Base-by-base conservation (phyloP, 73 alveolate genomes). In the Durusdinium trenchii region DNA sequence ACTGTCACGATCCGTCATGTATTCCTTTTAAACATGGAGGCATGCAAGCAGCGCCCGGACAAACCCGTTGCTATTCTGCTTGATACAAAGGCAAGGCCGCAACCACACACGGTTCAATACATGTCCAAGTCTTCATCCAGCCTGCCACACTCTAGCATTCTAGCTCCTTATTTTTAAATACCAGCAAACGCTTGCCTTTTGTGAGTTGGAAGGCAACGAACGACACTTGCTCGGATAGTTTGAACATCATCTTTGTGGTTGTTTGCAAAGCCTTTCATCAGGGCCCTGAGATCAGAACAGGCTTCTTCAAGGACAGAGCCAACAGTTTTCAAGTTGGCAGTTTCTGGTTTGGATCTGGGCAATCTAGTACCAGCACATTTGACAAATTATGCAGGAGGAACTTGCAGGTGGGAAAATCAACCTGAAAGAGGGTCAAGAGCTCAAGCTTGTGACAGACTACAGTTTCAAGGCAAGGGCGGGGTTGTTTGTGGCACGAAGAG, bases 231-330 rank as follows among this genome's bases (percentile, higher is more conserved):
- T n/a, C n/a, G 54, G 20, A 36, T 50, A 62, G 28, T 47, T 3
- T 52, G 73, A 38, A 30, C 83, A 47, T 30, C 45, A 78, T 67
- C 12, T 52, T 42, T 60, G 81, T 84, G 6, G n/a, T 14, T 38
- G 12, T 23, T 86, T 48, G 32, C 52, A 40, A 86, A 54, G 61
- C 45, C 47, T 42, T 28, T 86, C 54, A 54, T 86, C 69, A 99
- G 99, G 99, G 99, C 48, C 99, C 99, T 3, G 99, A 99, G 99
- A 99, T 99, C 99, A 86, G 99, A 93, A 99, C 99, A 9, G 99
- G 99, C 54, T 82, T 98, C 94, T 99, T 99, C 47, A 95, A 99
- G 87, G 99, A 99, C 61, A 91, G 99, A 79, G 35, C 76, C 38
- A 36, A 30, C 28, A 67, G 38, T 32, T 43, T 79, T 79, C 91